Evolutionary conservation across 345 rosid genomes (phyloP), one percentile per base, ranked within the genome.

Genomic region (Crucihimalaya himalaica): DNA sequence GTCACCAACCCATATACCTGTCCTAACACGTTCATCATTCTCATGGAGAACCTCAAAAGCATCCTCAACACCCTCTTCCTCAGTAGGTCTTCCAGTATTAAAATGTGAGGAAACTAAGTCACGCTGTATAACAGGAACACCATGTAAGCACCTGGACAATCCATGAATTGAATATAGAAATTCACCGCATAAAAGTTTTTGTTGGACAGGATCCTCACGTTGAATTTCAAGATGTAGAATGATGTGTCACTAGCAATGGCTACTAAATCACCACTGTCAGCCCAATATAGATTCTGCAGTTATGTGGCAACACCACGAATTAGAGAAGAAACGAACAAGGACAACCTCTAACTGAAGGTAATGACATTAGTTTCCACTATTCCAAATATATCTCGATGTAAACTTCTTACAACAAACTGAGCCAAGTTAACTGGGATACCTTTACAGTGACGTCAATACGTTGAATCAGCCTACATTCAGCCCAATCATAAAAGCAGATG

Each of bases 1-100:
- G 80, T 96, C 99, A 71, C 98, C 99, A 81, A 96, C 99, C 99
- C 98, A 96, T 47, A 92, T 70, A 68, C 99, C 99, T 48, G 99
- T 96, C 82, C 97, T 89, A 58, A 90, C 97, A 76, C 99, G 98
- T 78, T 96, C 99, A 85, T 89, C 94, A 75, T 86, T 86, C 80
- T 96, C 98, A 88, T 92, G 96, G 52, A 96, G 98, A 79, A 96
- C 95, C 81, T 92, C 99, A 80, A 96, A 96, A 47, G 99, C 97
- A 86, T 96, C 97, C 79, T 96, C 99, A 70, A 96, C 94, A 76
- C 98, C 99, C 85, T 92, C 93, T 47, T 92, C 99, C 77, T 92
- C 99, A 16, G 86, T 96, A 67, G 93, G 80, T 80, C 77, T 87
- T 78, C 98, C 98, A 66, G 95, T 89, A 66, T 92, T 98, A 60